These are phyloP conservation scores for Plantago major DNA, from an alignment of 257 asterid genomes.

Conservation along the genomic window DNA sequence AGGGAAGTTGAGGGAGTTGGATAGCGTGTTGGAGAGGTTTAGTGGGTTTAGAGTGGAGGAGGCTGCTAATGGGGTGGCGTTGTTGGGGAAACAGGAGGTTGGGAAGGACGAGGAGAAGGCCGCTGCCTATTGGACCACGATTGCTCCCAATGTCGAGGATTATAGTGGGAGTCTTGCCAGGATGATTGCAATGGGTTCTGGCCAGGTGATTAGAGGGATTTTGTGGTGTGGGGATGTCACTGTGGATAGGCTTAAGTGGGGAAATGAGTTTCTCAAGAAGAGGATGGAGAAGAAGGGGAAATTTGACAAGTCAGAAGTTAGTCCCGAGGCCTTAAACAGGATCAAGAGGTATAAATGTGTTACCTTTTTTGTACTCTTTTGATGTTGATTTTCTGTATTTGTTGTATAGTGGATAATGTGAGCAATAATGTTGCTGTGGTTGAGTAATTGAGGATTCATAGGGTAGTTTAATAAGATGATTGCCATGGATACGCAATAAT, in stretches of 20 bases:
- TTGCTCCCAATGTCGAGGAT: conserved; percentile 97
- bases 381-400: too few species aligned
- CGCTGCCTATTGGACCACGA: conserved; percentile 82
- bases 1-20: conserved; percentile 43
- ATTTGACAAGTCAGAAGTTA: conserved; percentile 48
- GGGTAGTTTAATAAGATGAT: too few species aligned
- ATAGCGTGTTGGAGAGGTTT: conserved; percentile 45
- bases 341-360: conserved; percentile 52
- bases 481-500: too few species aligned
- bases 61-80: conserved; percentile 51
- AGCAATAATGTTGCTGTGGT: too few species aligned
- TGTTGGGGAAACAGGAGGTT: conserved; percentile 30
- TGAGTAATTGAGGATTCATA: too few species aligned
- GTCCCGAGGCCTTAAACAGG: conserved; percentile 61
- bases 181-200: conserved; percentile 82
- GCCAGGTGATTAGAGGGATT: conserved; percentile 82
- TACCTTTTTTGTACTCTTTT: background rate
- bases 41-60: conserved; percentile 64
- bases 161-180: conserved; percentile 57
- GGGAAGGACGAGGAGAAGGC: conserved; percentile 70
- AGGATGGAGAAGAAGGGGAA: conserved; percentile 38
- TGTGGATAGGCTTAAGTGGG: conserved; percentile 78
- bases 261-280: conserved; percentile 59
- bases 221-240: conserved; percentile 94
- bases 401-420: too few species aligned